phyloP scores from a whole-genome alignment of 768 basidiomycete genomes.

The Pisolithus marmoratus region DNA sequence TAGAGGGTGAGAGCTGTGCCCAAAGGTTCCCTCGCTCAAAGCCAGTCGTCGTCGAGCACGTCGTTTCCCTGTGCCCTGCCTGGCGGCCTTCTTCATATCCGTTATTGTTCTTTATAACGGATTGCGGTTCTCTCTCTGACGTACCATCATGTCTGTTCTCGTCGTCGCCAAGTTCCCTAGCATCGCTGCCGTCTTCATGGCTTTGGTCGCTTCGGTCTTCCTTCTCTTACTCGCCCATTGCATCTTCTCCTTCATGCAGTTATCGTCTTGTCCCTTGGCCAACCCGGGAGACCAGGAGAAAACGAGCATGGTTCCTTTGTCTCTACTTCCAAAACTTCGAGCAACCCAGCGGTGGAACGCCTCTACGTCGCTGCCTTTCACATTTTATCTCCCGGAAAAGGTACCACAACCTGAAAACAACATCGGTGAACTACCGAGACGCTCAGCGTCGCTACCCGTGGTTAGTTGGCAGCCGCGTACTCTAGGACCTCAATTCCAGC shows the following conservation, averaged over 20 bases:
- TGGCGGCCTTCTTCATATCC: slow-evolving; percentile 22
- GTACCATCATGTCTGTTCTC: slow-evolving; percentile 25
- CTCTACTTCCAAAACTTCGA: slow-evolving; percentile 10
- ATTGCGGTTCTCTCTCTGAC: background rate
- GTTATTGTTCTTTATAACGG: slow-evolving; percentile 18
- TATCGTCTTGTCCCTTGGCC: slow-evolving; percentile 19
- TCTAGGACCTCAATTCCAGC: slow-evolving; percentile 22
- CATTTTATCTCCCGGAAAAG: slow-evolving; percentile 19
- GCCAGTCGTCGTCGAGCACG: slow-evolving; percentile 6
- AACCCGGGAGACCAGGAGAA: slow-evolving; percentile 14
- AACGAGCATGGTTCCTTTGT: background rate
- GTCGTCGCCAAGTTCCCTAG: slow-evolving; percentile 25
- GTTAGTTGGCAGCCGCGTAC: slow-evolving; percentile 17
- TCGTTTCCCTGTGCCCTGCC: slow-evolving; percentile 3
- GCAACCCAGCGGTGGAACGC: slow-evolving; percentile 19
- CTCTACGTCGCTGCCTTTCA: slow-evolving; percentile 23
- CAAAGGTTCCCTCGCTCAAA: slow-evolving; percentile 13
- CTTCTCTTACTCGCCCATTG: slow-evolving; percentile 28
- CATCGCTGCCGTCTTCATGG: slow-evolving; percentile 28
- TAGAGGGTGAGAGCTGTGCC: slow-evolving; percentile 7
- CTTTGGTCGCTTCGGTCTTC: slow-evolving; percentile 20
- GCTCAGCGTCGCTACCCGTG: slow-evolving; percentile 11
- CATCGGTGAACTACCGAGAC: slow-evolving; percentile 8
- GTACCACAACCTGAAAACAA: slow-evolving; percentile 4
- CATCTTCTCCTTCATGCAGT: slow-evolving; percentile 20